These are phyloP conservation scores for Podila clonocystis DNA, from an alignment of 192 early-diverging fungal species.

Conservation along the genomic window DNA sequence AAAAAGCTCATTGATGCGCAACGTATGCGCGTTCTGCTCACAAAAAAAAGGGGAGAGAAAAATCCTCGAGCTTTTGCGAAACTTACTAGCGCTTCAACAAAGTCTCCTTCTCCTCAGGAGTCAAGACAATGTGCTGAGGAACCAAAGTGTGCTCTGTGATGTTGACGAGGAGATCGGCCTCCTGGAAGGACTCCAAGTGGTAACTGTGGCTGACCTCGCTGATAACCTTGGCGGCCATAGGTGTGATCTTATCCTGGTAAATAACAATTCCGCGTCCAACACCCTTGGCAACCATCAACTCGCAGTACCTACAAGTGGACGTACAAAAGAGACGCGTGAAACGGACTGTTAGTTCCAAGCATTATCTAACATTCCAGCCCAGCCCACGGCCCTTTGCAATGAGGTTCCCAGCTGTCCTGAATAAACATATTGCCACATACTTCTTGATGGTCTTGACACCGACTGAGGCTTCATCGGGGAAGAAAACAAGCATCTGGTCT, in stretches of 20 bases:
- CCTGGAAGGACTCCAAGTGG: constrained; percentile 86
- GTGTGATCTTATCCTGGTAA: constrained; percentile 85
- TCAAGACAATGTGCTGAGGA: constrained; percentile 91
- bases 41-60: no score
- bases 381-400: no score
- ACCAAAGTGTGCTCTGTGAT: constrained; percentile 97
- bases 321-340: constrained; percentile 29
- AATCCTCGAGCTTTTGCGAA: constrained; percentile 6
- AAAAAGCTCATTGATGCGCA: no score
- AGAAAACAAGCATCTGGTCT: constrained; percentile 91
- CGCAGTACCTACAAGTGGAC: constrained; percentile 59
- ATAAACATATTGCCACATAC: constrained; percentile 54
- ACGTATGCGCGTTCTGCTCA: no score
- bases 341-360: no score
- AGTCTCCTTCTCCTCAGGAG: constrained; percentile 88
- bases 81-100: constrained; percentile 92
- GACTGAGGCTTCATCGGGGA: constrained; percentile 89
- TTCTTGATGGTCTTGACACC: constrained; percentile 92
- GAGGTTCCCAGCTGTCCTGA: no score
- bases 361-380: no score
- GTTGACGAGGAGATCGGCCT: constrained; percentile 94
- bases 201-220: constrained; percentile 55
- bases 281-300: constrained; percentile 85
- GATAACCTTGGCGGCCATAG: constrained; percentile 83
- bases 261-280: constrained; percentile 88